A percentile compares a stretch with the other conserved stretches of the same genome.
These are phyloP conservation scores for Hirsutella minnesotensis DNA, from an alignment of 2,329 filamentous ascomycete species.

Conservation along the genomic window DNA sequence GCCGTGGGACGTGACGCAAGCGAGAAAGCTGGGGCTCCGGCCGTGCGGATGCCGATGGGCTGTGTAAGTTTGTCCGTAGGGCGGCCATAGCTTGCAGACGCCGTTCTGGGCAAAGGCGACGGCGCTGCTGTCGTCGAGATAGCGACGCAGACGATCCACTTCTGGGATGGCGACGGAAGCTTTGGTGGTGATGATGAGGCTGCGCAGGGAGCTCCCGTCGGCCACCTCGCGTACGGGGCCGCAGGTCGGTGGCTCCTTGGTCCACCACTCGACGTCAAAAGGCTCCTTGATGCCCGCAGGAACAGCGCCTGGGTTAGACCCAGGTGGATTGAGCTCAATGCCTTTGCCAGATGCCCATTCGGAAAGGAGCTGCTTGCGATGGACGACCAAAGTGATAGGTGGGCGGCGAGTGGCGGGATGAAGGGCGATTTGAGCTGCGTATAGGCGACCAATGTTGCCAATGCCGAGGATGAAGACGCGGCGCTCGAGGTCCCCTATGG, in stretches of 20 bases:
- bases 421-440: slow-evolving; percentile 59
- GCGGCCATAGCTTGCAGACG: slow-evolving; percentile 57
- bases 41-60: slow-evolving; percentile 24
- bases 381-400: slow-evolving; percentile 71
- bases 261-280: slow-evolving; percentile 44
- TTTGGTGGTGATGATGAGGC: slow-evolving; percentile 72
- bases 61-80: slow-evolving; percentile 32
- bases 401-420: slow-evolving; percentile 39
- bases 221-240: slow-evolving; percentile 29
- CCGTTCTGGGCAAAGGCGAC: slow-evolving; percentile 84
- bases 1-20: slow-evolving; percentile 51
- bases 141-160: slow-evolving; percentile 41
- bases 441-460: slow-evolving; percentile 70
- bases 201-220: slow-evolving; percentile 39
- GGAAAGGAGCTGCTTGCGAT: slow-evolving; percentile 38
- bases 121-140: slow-evolving; percentile 54
- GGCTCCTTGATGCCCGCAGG: slow-evolving; percentile 15
- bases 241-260: slow-evolving; percentile 24
- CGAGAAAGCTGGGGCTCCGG: slow-evolving; percentile 54
- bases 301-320: slow-evolving; percentile 12
- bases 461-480: slow-evolving; percentile 68
- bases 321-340: slow-evolving; percentile 30
- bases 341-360: slow-evolving; percentile 33
- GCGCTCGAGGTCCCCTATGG: slow-evolving; percentile 13
- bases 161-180: slow-evolving; percentile 55